Percentiles rank a stretch among this genome's conserved stretches.
These are phyloP conservation scores for Amanita brunnescens DNA, from an alignment of 768 basidiomycete genomes.

Conservation along the genomic window DNA sequence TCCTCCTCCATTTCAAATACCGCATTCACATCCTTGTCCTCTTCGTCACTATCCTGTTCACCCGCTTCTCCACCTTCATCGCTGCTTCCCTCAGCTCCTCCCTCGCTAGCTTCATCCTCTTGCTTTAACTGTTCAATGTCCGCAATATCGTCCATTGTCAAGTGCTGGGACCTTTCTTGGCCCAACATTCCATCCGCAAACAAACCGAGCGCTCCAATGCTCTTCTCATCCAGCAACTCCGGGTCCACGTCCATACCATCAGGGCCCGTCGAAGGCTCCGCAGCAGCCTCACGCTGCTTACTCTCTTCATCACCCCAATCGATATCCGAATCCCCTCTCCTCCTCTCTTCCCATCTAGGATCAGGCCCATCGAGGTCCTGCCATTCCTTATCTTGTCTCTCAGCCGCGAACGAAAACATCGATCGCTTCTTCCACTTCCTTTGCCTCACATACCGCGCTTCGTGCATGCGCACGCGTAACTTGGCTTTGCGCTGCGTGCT, in stretches of 20 bases:
- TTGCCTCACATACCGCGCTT: conserved; percentile 16
- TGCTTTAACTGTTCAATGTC: conserved; percentile 41
- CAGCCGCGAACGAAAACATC: conserved; percentile 44
- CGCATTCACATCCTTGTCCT: conserved; percentile 16
- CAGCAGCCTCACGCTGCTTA: conserved; percentile 21
- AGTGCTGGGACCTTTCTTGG: conserved; percentile 31
- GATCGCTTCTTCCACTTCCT: conserved; percentile 6
- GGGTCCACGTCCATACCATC: conserved; percentile 62
- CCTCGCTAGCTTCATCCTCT: conserved; percentile 17
- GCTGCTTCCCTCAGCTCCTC: conserved; percentile 19
- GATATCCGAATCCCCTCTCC: conserved; percentile 58
- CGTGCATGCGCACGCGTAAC: conserved; percentile 15
- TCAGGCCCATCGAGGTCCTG: conserved; percentile 28
- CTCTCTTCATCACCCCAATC: conserved; percentile 51
- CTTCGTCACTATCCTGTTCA: conserved; percentile 13
- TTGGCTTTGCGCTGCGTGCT: conserved; percentile 19
- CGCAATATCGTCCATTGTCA: conserved; percentile 62
- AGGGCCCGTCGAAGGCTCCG: conserved; percentile 17
- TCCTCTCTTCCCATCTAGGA: conserved; percentile 38
- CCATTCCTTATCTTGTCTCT: conserved; percentile 44
- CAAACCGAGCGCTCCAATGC: conserved; percentile 39
- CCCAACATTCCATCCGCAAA: conserved; percentile 45
- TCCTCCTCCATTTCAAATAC: conserved; percentile 29
- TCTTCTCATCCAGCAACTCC: conserved; percentile 33
- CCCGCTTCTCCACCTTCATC: conserved; percentile 11